These are phyloP conservation scores for Rhynchospora breviuscula DNA, from an alignment of 176 grass and related monocot species.

Conservation along the genomic window DNA sequence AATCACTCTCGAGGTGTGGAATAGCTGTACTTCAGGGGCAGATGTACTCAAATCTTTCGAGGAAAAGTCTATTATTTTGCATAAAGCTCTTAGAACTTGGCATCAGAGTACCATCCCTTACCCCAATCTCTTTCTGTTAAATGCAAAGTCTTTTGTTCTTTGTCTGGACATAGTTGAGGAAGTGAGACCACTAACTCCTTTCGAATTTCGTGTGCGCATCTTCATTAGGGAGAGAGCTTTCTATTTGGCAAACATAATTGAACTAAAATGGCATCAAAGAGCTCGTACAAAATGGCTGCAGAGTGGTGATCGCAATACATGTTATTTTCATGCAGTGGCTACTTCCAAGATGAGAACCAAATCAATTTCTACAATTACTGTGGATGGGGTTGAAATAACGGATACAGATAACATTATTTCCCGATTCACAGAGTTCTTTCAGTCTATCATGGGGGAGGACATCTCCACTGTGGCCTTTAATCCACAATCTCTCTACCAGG, in stretches of 20 bases:
- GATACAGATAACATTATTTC: background rate
- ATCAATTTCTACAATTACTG: background rate
- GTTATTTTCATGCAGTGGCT: background rate
- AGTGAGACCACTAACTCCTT: background rate
- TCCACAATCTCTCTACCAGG: background rate
- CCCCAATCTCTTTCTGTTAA: too few species aligned
- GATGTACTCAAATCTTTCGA: too few species aligned
- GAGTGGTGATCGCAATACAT: background rate
- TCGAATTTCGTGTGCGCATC: background rate
- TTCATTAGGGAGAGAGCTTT: background rate
- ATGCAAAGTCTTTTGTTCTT: background rate
- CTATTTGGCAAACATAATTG: background rate
- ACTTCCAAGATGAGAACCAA: background rate
- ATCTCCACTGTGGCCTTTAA: accelerated
- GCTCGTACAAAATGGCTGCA: background rate
- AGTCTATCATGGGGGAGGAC: background rate
- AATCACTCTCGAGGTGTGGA: too few species aligned
- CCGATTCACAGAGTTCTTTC: background rate
- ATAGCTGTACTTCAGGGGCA: too few species aligned
- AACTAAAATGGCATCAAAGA: background rate
- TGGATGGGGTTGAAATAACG: background rate
- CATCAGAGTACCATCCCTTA: background rate
- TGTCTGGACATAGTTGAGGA: background rate
- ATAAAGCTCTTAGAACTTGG: background rate
- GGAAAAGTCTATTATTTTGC: too few species aligned